A percentile compares a stretch with the other conserved stretches of the same genome.
These are phyloP conservation scores for Melocanna baccifera DNA, from an alignment of 176 grass and related monocot species.

Conservation along the genomic window DNA sequence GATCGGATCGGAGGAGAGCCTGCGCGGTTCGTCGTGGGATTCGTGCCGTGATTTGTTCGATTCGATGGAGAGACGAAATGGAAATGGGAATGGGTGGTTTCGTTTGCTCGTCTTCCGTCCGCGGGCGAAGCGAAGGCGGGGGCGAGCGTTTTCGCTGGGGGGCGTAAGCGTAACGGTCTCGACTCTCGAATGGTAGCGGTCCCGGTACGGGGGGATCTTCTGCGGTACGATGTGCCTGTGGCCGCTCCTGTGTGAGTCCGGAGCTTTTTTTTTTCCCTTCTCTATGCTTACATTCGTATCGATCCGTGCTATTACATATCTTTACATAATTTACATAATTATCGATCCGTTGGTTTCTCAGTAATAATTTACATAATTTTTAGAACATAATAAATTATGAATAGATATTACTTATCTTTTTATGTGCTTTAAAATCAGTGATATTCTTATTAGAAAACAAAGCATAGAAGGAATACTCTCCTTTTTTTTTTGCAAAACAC, in stretches of 20 bases:
- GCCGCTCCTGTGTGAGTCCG: background rate
- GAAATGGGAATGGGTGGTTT: slow-evolving; percentile 4
- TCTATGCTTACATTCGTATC: background rate
- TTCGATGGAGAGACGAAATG: background rate
- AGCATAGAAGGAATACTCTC: no score
- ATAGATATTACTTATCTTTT: no score
- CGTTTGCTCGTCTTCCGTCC: slow-evolving; percentile 30
- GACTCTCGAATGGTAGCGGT: background rate
- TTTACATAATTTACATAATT: no score
- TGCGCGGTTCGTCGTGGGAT: background rate
- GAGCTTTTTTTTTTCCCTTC: background rate
- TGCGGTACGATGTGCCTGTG: slow-evolving; percentile 2
- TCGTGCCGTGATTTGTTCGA: background rate
- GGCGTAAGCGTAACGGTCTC: slow-evolving; percentile 55
- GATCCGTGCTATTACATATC: no score
- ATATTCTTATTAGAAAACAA: no score
- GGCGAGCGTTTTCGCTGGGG: background rate
- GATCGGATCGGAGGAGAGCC: background rate
- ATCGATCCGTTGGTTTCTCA: no score
- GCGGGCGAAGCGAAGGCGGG: slow-evolving; percentile 39
- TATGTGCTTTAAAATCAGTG: no score
- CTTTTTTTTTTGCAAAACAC: no score
- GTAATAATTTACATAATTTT: no score
- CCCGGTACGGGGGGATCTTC: slow-evolving; percentile 1
- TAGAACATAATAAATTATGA: no score